Conservation (phyloP, 1,284 basidiomycete genomes). For the Neolentinus lepideus region DNA sequence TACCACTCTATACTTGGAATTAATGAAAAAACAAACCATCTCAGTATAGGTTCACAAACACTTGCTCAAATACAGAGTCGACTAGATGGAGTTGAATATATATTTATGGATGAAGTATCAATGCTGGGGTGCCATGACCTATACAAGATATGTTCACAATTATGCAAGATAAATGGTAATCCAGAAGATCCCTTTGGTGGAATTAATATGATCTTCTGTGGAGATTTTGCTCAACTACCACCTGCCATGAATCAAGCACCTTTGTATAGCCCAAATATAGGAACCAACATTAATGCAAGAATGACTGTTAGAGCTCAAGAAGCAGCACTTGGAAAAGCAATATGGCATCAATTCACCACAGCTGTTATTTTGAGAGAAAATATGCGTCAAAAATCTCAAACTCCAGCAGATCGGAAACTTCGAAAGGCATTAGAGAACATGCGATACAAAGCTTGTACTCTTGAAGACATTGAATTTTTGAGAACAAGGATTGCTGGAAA, state of each 20-base stretch:
- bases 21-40: background rate
- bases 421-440: conserved; percentile 24
- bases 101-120: conserved; percentile 24
- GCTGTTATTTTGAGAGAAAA: conserved; percentile 29
- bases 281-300: conserved; percentile 1
- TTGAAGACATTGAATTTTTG: conserved; percentile 24
- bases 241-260: conserved; percentile 10
- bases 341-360: conserved; percentile 27
- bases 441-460: conserved; percentile 26
- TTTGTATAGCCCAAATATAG: conserved; percentile 15
- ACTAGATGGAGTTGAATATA: conserved; percentile 17
- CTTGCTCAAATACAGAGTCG: background rate
- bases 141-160: conserved; percentile 7
- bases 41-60: background rate
- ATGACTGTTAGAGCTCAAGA: conserved; percentile 15
- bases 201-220: conserved; percentile 15
- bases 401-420: conserved; percentile 18
- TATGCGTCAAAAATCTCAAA: conserved; percentile 24
- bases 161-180: conserved; percentile 2
- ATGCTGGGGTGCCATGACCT: conserved; percentile 9
- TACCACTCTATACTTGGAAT: conserved; percentile 29
- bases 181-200: background rate
- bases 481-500: conserved; percentile 12
- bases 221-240: conserved; percentile 22
- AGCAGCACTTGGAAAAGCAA: conserved; percentile 20